Conservation (phyloP, 352 stramenopile genomes). For the Blastocystis sp. region DNA sequence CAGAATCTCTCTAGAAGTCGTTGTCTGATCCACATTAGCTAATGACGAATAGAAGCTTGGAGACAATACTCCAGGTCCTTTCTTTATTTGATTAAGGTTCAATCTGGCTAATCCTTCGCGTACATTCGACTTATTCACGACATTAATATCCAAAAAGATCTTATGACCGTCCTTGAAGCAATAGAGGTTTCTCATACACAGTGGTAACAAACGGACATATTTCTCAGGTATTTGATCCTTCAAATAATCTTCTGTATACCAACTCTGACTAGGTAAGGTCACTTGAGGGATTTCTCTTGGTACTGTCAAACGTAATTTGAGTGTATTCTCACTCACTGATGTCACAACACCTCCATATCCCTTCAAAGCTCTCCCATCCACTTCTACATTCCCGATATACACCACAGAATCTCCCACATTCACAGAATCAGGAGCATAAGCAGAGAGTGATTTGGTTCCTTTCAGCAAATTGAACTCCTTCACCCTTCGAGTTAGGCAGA, state of each 20-base stretch:
- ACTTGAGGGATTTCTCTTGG: background rate
- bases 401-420: conserved; percentile 9
- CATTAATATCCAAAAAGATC: background rate
- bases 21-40: background rate
- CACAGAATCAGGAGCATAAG: background rate
- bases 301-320: background rate
- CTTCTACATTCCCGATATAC: background rate
- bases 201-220: background rate
- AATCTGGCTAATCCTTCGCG: background rate
- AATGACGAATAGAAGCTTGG: background rate
- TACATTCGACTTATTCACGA: background rate
- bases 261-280: background rate
- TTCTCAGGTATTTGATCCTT: background rate
- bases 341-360: background rate
- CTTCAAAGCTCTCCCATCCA: background rate
- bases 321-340: background rate
- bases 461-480: background rate
- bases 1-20: background rate
- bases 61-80: background rate
- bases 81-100: background rate
- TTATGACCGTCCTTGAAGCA: background rate
- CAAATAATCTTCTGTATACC: background rate
- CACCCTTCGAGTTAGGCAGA: background rate
- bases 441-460: background rate
- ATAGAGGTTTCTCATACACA: background rate